Evolutionary conservation across 2,329 filamentous ascomycete genomes (phyloP), one percentile per base, ranked within the genome.

Genomic region (Phaeosphaeria sp.): DNA sequence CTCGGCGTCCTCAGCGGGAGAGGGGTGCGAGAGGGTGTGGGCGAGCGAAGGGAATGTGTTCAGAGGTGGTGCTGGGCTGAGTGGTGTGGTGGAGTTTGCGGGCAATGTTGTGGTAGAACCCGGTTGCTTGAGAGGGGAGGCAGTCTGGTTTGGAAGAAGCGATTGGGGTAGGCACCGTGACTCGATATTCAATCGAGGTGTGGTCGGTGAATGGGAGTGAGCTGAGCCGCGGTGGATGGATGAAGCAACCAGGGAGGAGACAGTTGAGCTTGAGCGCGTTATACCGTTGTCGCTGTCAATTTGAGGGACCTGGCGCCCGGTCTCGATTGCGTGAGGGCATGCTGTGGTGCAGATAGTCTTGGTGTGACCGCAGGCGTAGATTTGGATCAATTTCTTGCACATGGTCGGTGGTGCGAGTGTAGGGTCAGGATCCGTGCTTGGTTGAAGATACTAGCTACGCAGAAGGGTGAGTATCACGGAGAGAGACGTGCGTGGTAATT

Each of bases 291-390:
- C n/a, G 42, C 17, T 15, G 18, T 40, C 21, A 5, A 6, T 13
- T 18, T 36, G 39, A 13, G 42, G 6, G 15, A 36, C 6, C 11
- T 55, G 48, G 27, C 6, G 7, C 18, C 43, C 39, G n/a, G 59
- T 51, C 8, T 50, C 47, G 53, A 69, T 50, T 5, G 69, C 71
- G 50, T 66, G 56, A 1, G 57, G 51, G 44, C 72, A 74, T 17
- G 69, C 66, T 5, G 72, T 74, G 17, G 60, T 69, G 58, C 66
- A 73, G 51, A 73, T 61, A 7, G 49, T 49, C 25, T 69, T 71
- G 11, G 48, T 54, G 65, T 71, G 65, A 24, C 57, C 51, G 56
- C 74, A 75, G 53, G 61, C 61, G 56, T 67, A 69, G 48, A 64
- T 43, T 56, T 74, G 68, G 51, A 69, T 17, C 24, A 73, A 64